These are phyloP conservation scores for Penicillium frequentans DNA, from an alignment of 2,329 filamentous ascomycete species.

Conservation along the genomic window DNA sequence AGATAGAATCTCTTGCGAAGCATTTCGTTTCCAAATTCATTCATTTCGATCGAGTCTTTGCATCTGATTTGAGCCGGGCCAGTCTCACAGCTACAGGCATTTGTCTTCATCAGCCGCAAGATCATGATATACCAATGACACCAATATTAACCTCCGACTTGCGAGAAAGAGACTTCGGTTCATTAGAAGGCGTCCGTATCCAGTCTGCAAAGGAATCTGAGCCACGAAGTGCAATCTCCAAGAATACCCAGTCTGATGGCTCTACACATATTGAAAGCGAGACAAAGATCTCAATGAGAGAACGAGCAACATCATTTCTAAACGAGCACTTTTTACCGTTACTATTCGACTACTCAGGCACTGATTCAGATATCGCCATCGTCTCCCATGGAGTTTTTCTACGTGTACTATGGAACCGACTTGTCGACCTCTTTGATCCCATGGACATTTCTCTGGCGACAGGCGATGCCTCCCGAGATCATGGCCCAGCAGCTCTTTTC, in stretches of 20 bases:
- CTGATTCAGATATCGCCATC: conserved; percentile 57
- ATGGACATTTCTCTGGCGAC: conserved; percentile 44
- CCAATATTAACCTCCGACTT: conserved; percentile 25
- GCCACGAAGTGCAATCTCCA: too few species aligned
- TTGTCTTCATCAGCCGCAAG: conserved; percentile 15
- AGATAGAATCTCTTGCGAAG: conserved; percentile 69
- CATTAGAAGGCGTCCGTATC: conserved; percentile 26
- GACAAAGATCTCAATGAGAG: conserved; percentile 64
- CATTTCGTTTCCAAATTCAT: conserved; percentile 66
- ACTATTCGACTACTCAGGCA: conserved; percentile 34
- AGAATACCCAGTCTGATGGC: conserved; percentile 8
- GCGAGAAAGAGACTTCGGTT: conserved; percentile 44
- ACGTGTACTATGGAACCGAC: conserved; percentile 63
- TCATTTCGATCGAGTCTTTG: conserved; percentile 69
- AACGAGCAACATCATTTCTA: conserved; percentile 66
- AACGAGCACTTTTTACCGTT: conserved; percentile 62
- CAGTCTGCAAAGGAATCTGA: neutral
- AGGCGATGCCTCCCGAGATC: conserved; percentile 9
- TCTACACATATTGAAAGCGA: conserved; percentile 61
- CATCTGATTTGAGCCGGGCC: conserved; percentile 76
- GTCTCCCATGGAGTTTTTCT: conserved; percentile 86
- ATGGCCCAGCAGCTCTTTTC: conserved; percentile 47
- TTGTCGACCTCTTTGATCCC: conserved; percentile 58
- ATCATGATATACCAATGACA: neutral
- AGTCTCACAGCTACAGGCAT: conserved; percentile 47